Evolutionary conservation across 805 yeast genomes (phyloP).

Genomic region (Candida ovalis): DNA sequence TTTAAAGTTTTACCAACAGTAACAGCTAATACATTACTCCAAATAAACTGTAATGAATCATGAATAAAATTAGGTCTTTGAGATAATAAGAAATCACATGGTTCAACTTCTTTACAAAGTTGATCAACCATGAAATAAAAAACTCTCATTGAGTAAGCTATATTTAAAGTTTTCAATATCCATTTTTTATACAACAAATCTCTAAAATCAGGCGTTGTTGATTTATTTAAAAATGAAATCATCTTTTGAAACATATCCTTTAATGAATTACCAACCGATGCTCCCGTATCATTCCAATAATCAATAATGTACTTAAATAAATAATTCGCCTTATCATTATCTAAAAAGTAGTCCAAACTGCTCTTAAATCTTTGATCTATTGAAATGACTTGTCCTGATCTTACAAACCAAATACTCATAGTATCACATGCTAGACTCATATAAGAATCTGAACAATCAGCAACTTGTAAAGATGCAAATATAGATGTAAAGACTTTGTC

Average conservation of each 20-base stretch:
- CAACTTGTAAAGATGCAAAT: slow-evolving; percentile 27
- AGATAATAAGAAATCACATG: slow-evolving; percentile 36
- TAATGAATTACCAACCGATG: slow-evolving; percentile 67
- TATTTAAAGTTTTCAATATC: slow-evolving; percentile 40
- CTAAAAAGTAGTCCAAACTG: slow-evolving; percentile 6
- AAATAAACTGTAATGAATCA: slow-evolving; percentile 47
- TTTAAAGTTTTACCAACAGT: slow-evolving; percentile 58
- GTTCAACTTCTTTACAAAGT: slow-evolving; percentile 46
- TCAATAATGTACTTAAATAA: slow-evolving; percentile 56
- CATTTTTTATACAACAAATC: slow-evolving; percentile 37
- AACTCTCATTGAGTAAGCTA: slow-evolving; percentile 53
- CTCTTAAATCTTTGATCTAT: background rate
- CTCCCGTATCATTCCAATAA: slow-evolving; percentile 67
- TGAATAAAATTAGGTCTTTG: slow-evolving; percentile 43
- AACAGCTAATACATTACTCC: slow-evolving; percentile 60
- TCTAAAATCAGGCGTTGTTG: slow-evolving; percentile 7
- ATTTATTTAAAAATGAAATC: slow-evolving; percentile 32
- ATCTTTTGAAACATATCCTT: slow-evolving; percentile 57
- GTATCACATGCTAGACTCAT: slow-evolving; percentile 53
- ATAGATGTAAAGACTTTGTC: slow-evolving; percentile 26
- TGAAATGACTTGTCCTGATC: slow-evolving; percentile 42
- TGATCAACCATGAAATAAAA: slow-evolving; percentile 58
- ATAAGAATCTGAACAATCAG: slow-evolving; percentile 34
- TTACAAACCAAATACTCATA: slow-evolving; percentile 58
- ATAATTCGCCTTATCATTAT: slow-evolving; percentile 23